phyloP scores from a whole-genome alignment of 1,284 basidiomycete species.

The Sanghuangporus weigelae region DNA sequence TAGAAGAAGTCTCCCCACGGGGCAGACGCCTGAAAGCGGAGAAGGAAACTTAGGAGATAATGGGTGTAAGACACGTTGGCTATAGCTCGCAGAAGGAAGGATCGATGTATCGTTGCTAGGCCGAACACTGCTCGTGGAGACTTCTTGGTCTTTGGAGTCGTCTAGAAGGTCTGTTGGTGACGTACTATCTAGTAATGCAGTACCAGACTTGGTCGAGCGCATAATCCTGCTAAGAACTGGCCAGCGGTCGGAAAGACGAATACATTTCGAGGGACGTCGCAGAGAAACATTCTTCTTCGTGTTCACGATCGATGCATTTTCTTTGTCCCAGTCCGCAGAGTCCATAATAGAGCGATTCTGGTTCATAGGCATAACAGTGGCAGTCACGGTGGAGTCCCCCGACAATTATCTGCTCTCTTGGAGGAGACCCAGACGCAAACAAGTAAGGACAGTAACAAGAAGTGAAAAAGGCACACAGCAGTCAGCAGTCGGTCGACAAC shows the following conservation, averaged over 20 bases:
- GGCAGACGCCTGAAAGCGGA: constrained; percentile 9
- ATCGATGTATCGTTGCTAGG: background rate
- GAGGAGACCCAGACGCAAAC: background rate
- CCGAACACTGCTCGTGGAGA: background rate
- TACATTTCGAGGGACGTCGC: constrained; percentile 3
- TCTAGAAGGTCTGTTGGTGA: background rate
- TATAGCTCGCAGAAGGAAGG: background rate
- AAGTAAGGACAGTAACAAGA: background rate
- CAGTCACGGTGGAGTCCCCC: background rate
- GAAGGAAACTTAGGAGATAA: constrained; percentile 14
- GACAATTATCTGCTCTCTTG: background rate
- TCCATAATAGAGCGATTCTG: background rate
- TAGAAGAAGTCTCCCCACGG: background rate
- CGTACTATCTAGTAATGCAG: background rate
- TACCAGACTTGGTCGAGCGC: background rate
- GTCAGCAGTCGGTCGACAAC: background rate
- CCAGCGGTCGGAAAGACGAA: constrained; percentile 15
- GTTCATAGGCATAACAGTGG: background rate
- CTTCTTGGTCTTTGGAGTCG: constrained; percentile 5
- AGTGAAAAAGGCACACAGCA: background rate
- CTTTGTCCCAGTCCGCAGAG: background rate
- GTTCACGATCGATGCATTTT: background rate
- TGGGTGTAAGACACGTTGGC: constrained; percentile 1
- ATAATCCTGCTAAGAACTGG: constrained; percentile 16
- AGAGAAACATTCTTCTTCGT: background rate